phyloP scores from a whole-genome alignment of 805 yeast species.

The Hanseniaspora vineae region DNA sequence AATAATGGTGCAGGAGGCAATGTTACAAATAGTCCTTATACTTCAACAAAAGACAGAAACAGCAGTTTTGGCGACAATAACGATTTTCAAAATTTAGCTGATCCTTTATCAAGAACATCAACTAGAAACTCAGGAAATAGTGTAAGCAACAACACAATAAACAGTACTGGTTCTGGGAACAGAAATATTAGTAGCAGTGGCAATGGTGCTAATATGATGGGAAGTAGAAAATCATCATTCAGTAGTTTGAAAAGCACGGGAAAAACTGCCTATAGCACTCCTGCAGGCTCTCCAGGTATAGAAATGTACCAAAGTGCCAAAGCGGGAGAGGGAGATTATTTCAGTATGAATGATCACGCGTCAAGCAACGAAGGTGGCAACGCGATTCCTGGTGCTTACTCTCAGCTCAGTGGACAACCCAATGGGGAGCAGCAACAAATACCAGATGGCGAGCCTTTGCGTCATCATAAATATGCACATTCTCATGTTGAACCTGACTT shows the following conservation, averaged over 20 bases:
- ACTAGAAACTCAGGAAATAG: constrained; percentile 6
- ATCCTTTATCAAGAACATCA: constrained; percentile 3
- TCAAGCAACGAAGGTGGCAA: no score
- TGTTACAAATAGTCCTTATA: background rate
- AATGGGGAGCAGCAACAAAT: no score
- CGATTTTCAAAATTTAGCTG: background rate
- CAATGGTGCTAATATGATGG: constrained; percentile 4
- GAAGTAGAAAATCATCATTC: constrained; percentile 21
- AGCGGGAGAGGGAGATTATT: constrained; percentile 7
- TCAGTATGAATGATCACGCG: constrained; percentile 9
- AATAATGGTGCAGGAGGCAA: background rate
- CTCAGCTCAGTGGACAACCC: no score
- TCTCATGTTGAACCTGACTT: background rate
- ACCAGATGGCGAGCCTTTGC: background rate
- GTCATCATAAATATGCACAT: background rate
- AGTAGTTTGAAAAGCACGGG: constrained; percentile 12
- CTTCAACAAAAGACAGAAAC: background rate
- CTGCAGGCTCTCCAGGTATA: constrained; percentile 21
- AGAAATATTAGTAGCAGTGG: no score
- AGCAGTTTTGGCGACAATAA: background rate
- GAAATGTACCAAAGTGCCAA: constrained; percentile 4
- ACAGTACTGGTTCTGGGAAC: constrained; percentile 3
- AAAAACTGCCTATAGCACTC: constrained; percentile 21
- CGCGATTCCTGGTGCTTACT: no score
- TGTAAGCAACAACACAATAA: constrained; percentile 5